Evolutionary conservation across 169 alveolate species (phyloP), one percentile per base, ranked within the genome.

Genomic region (Babesia caballi): DNA sequence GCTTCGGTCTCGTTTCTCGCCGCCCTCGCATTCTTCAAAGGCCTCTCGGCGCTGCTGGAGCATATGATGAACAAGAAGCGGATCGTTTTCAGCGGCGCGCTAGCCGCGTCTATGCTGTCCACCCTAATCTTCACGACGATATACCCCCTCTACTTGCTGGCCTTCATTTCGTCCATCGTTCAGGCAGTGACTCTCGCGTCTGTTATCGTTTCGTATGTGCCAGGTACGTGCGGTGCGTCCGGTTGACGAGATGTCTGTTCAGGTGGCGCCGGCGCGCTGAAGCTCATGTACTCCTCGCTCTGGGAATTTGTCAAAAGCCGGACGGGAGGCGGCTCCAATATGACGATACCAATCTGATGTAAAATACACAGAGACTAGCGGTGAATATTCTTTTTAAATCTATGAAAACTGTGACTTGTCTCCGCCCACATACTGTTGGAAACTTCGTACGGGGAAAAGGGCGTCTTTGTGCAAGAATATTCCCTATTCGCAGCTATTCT

Each of bases 231-330:
- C 3, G 5, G 9, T 17, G 21, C 8, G 15, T 19, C 33, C 5
- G 19, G 9, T 6, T 36, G 9, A 15, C 11, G n/a, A 6, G 7
- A 14, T 21, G n/a, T 4, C 11, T 27, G 23, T 49, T 7, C 66
- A 78, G 87, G 87, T 40, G 88, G 88, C 12, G 88, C 84, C 25
- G 84, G 84, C 1, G 88, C 88, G n/a, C 81, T 81, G 28, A 81
- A 81, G 35, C 28, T 68, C 46, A 51, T 81, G 68, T 81, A 81
- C 49, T 60, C 84, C 23, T 60, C 84, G 9, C 8, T 71, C 25
- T 81, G 88, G 88, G 59, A 73, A 19, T 78, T 65, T 44, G 58
- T 78, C 2, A 78, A 63, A 40, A 66, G 81, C 75, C 47, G 47
- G 59, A 73, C 47, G 42, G 49, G 67, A 3, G 73, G 73, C 3